Conservation (phyloP, 208 protist species). For the Leishmania aethiopica region DNA sequence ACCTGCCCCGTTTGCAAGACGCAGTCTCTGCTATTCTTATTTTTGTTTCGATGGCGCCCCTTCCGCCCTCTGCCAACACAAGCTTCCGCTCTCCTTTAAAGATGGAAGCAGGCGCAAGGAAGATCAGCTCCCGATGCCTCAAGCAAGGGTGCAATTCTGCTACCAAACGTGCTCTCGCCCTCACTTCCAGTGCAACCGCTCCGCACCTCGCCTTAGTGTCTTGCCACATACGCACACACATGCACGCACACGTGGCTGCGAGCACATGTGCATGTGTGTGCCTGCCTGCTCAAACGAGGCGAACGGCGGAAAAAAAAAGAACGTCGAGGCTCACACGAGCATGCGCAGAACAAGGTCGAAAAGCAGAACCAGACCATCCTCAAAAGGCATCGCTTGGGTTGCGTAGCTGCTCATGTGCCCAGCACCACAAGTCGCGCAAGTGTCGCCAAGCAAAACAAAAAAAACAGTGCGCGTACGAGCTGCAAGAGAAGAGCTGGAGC, state of each 20-base stretch:
- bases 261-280: neutral
- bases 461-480: neutral
- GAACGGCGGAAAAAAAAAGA: neutral
- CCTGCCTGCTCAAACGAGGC: neutral
- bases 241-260: neutral
- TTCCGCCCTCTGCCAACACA: neutral
- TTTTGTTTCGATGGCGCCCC: too few species aligned
- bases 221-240: neutral
- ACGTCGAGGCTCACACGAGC: neutral
- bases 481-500: neutral
- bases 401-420: neutral
- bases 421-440: neutral
- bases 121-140: neutral
- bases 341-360: neutral
- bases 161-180: neutral
- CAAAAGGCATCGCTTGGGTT: neutral
- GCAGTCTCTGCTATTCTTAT: neutral
- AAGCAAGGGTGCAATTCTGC: neutral
- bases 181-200: neutral
- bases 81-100: neutral
- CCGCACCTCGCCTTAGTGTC: neutral
- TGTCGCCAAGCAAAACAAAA: neutral
- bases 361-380: neutral
- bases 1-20: neutral
- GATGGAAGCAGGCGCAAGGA: neutral